These are phyloP conservation scores for Biscogniauxia marginata DNA, from an alignment of 2,329 filamentous ascomycete genomes.

Conservation along the genomic window DNA sequence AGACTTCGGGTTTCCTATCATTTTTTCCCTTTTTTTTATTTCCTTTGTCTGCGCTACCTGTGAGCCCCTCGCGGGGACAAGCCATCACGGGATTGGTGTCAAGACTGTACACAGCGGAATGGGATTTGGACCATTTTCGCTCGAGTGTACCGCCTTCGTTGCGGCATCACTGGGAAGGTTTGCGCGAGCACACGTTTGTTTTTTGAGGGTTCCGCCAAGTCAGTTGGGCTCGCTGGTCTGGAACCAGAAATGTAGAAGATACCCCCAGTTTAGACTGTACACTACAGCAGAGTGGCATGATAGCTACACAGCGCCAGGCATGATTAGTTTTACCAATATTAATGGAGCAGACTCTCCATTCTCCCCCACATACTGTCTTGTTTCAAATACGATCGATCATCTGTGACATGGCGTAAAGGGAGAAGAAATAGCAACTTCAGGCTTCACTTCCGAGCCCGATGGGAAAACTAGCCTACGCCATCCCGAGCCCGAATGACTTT, in stretches of 20 bases:
- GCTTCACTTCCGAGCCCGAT: too few relatives aligned
- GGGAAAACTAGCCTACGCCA: too few relatives aligned
- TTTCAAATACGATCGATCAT: neutral
- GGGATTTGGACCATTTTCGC: slow-evolving; percentile 24
- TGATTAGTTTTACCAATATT: slow-evolving; percentile 27
- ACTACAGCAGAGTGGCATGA: slow-evolving; percentile 32
- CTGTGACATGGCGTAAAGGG: too few relatives aligned
- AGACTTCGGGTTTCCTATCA: slow-evolving; percentile 28
- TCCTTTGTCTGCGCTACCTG: slow-evolving; percentile 15
- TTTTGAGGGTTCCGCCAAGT: slow-evolving; percentile 29
- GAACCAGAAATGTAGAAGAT: slow-evolving; percentile 38
- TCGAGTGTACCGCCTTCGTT: slow-evolving; percentile 24
- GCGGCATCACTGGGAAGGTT: slow-evolving; percentile 24
- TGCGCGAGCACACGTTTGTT: slow-evolving; percentile 14
- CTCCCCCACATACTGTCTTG: slow-evolving; percentile 1
- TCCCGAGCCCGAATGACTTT: too few relatives aligned
- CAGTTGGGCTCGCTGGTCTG: slow-evolving; percentile 32
- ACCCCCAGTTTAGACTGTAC: slow-evolving; percentile 38
- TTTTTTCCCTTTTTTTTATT: slow-evolving; percentile 29
- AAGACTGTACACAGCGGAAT: slow-evolving; percentile 28
- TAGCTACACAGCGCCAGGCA: slow-evolving; percentile 32
- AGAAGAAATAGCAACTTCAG: too few relatives aligned
- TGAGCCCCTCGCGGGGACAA: slow-evolving; percentile 25
- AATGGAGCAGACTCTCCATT: slow-evolving; percentile 27
- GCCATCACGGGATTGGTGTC: slow-evolving; percentile 12